Evolutionary conservation across 768 basidiomycete species (phyloP), one percentile per base, ranked within the genome.

Genomic region (Suillus discolor): DNA sequence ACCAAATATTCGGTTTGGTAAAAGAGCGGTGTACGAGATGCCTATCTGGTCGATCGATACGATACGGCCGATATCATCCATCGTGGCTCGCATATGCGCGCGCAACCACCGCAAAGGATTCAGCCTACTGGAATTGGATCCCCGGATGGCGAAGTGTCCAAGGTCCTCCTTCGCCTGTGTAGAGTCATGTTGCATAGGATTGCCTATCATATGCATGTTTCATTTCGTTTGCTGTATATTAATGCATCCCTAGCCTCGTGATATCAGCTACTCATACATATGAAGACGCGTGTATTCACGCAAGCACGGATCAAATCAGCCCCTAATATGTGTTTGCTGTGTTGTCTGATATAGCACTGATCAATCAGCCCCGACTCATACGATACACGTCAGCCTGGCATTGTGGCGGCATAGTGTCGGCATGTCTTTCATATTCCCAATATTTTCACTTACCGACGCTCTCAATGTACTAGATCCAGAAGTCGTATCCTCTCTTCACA

Each of bases 31-130:
- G 38, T 38, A 57, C 23, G 31, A 36, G 23, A 41, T 59, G 13
- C 39, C 25, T 59, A 59, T 59, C 39, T 41, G 34, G 39, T 18
- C 41, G 18, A 60, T 60, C 57, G 57, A 59, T 57, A 6, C 18
- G 38, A 9, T 7, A 39, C 38, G 38, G 39, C 23, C 39, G 9
- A 3, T 60, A 11, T 15, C 25, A 28, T 42, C 25, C 39, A 41
- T 39, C 59, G 25, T 60, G 39, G 57, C 11, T 39, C 9, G 25
- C 38, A 15, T 25, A 57, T 39, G 57, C 57, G 23, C 57, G 57
- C n/a, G 38, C 54, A 60, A 42, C 57, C 39, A 41, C 25, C 38
- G 57, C 23, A 16, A 39, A 23, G 57, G 57, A 41, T 25, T 3
- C 9, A 9, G 16, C 23, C 57, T 59, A 39, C 57, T 41, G 16